Percentiles rank a stretch among this genome's conserved stretches.
Conservation (phyloP, 139 green algal species). For the Micractinium sp. region DNA sequence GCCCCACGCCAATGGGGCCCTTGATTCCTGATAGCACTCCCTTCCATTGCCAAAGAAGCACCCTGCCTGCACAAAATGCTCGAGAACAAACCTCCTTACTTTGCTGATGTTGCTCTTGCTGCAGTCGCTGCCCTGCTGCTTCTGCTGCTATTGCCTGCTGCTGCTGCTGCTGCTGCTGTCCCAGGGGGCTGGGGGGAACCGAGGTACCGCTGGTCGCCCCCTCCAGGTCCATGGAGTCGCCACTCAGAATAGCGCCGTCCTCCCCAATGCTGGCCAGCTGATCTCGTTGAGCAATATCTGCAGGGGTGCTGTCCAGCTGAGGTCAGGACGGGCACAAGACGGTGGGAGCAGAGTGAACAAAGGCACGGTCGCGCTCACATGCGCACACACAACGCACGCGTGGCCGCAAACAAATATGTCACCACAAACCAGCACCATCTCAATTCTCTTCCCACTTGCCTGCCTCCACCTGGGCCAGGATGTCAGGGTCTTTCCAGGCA, state of each 20-base stretch:
- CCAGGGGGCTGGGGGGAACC: neutral
- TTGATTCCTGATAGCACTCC: neutral
- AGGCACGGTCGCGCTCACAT: too few species aligned
- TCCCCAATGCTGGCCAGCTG: neutral
- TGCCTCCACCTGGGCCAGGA: slow-evolving; percentile 53
- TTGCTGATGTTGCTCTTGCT: neutral
- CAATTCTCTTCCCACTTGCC: neutral
- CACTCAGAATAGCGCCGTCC: neutral
- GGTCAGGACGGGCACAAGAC: neutral
- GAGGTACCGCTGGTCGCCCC: neutral
- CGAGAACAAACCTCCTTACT: too few species aligned
- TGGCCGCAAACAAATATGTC: neutral
- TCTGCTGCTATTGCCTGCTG: neutral
- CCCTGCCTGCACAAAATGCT: too few species aligned
- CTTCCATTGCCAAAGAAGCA: too few species aligned
- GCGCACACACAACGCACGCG: neutral
- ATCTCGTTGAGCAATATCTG: slow-evolving; percentile 21
- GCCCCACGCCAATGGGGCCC: too few species aligned
- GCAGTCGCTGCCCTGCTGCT: neutral
- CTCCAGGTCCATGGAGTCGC: slow-evolving; percentile 27
- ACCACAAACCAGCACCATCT: neutral
- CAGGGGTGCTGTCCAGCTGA: neutral
- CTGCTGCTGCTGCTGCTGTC: neutral
- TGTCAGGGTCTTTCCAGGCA: slow-evolving; percentile 78
- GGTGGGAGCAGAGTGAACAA: neutral